Conservation (phyloP, 768 basidiomycete species). For the Tephrocybe sp. region DNA sequence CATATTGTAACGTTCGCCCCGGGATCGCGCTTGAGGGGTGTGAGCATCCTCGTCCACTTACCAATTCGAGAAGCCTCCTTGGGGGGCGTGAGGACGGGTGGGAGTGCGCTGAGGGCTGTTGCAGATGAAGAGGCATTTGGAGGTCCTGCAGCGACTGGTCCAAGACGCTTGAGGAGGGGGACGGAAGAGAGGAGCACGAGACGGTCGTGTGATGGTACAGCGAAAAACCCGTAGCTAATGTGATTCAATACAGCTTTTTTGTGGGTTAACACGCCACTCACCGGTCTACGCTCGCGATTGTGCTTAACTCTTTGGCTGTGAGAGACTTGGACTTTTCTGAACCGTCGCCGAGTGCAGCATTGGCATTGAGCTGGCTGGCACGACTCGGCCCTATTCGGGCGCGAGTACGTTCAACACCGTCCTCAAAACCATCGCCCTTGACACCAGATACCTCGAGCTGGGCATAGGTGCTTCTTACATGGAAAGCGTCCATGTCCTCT, state of each 20-base stretch:
- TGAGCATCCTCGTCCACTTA: constrained; percentile 95
- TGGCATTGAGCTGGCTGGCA: constrained; percentile 59
- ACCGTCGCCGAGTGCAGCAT: constrained; percentile 53
- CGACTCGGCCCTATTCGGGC: constrained; percentile 59
- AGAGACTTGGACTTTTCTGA: constrained; percentile 67
- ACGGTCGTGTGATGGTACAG: constrained; percentile 79
- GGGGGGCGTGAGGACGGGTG: constrained; percentile 44
- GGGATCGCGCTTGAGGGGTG: constrained; percentile 61
- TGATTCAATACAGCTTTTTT: constrained; percentile 7
- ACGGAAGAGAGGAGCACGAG: constrained; percentile 67
- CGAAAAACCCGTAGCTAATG: constrained; percentile 89
- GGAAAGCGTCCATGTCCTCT: constrained; percentile 80
- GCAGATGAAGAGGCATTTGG: constrained; percentile 46
- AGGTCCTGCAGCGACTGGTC: constrained; percentile 44
- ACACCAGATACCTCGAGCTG: constrained; percentile 90
- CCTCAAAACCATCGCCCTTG: constrained; percentile 91
- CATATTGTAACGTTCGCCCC: constrained; percentile 81
- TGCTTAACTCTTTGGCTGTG: constrained; percentile 68
- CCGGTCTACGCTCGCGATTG: constrained; percentile 85
- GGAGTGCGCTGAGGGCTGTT: constrained; percentile 44
- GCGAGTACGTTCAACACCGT: constrained; percentile 91
- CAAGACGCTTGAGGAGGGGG: constrained; percentile 61
- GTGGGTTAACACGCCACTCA: constrained; percentile 36
- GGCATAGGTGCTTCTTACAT: constrained; percentile 86
- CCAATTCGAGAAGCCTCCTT: constrained; percentile 78